phyloP scores from a whole-genome alignment of 108 stramenopile species.

The Schizochytrium sp. region DNA sequence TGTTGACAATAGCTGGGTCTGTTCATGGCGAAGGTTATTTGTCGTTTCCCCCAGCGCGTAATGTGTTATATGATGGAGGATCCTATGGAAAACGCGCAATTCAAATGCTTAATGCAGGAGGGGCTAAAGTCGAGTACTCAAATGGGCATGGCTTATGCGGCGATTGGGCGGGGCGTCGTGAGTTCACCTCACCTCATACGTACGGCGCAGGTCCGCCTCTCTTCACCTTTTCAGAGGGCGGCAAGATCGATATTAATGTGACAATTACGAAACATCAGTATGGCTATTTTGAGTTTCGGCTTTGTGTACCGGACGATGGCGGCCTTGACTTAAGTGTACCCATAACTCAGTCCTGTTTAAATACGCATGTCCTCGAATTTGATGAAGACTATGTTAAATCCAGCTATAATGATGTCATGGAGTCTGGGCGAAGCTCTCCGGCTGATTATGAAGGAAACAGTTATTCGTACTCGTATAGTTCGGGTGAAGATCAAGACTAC shows the following conservation, averaged over 20 bases:
- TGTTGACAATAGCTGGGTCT: neutral
- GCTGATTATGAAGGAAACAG: constrained; percentile 26
- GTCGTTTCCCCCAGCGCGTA: neutral
- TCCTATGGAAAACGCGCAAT: neutral
- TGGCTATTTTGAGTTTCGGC: constrained; percentile 21
- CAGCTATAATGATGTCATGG: constrained; percentile 7
- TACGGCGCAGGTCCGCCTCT: constrained; percentile 25
- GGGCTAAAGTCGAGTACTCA: neutral
- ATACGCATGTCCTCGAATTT: neutral
- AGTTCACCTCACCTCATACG: neutral
- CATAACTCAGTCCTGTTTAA: constrained; percentile 11
- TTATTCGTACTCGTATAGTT: neutral
- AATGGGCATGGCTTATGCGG: constrained; percentile 52
- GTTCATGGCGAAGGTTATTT: constrained; percentile 1
- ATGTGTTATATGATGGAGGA: constrained; percentile 30
- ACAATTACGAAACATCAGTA: neutral
- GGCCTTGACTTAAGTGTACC: neutral
- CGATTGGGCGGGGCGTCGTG: neutral
- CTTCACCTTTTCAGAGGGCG: neutral
- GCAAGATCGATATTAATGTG: constrained; percentile 41
- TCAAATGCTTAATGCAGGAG: neutral
- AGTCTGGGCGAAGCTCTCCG: neutral
- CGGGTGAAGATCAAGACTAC: too few relatives aligned
- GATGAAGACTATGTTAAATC: neutral
- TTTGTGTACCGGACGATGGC: neutral